A percentile compares a stretch with the other conserved stretches of the same genome.
Conservation (phyloP, 257 asterid genomes). For the Echites panduratus region DNA sequence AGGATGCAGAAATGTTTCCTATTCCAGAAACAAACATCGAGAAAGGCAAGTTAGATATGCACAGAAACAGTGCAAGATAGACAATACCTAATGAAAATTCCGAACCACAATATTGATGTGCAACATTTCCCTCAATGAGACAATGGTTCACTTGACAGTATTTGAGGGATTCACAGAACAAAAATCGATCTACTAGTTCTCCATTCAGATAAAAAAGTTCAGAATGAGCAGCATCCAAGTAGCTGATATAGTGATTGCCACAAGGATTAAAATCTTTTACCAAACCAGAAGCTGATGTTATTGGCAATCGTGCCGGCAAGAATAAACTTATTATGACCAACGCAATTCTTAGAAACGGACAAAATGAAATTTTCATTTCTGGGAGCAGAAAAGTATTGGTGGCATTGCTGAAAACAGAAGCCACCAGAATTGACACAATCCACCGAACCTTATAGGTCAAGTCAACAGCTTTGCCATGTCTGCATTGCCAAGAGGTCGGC, state of each 20-base stretch:
- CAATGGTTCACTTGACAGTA: constrained; percentile 38
- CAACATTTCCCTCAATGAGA: constrained; percentile 24
- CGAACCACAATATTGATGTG: constrained; percentile 39
- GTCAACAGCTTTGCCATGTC: constrained; percentile 17
- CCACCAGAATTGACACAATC: constrained; percentile 27
- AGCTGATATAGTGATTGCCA: constrained; percentile 42
- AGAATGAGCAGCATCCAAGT: constrained; percentile 31
- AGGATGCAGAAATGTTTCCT: background rate
- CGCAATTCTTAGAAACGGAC: constrained; percentile 30
- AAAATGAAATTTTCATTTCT: constrained; percentile 29
- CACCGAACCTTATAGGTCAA: constrained; percentile 18
- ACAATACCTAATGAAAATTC: constrained; percentile 45
- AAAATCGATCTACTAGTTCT: constrained; percentile 44
- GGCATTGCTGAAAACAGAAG: constrained; percentile 30
- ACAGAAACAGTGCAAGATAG: constrained; percentile 5
- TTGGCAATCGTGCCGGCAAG: constrained; percentile 37
- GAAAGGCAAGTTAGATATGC: background rate
- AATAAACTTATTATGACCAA: constrained; percentile 31
- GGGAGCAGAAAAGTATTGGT: constrained; percentile 17
- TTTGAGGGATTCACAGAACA: constrained; percentile 56
- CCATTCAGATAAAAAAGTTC: constrained; percentile 55
- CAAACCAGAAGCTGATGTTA: constrained; percentile 37
- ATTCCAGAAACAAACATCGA: background rate
- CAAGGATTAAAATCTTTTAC: constrained; percentile 40
- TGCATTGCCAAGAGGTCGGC: constrained; percentile 8